Conservation (phyloP, 208 protist genomes). For the Kentomonas sorsogonicus region DNA sequence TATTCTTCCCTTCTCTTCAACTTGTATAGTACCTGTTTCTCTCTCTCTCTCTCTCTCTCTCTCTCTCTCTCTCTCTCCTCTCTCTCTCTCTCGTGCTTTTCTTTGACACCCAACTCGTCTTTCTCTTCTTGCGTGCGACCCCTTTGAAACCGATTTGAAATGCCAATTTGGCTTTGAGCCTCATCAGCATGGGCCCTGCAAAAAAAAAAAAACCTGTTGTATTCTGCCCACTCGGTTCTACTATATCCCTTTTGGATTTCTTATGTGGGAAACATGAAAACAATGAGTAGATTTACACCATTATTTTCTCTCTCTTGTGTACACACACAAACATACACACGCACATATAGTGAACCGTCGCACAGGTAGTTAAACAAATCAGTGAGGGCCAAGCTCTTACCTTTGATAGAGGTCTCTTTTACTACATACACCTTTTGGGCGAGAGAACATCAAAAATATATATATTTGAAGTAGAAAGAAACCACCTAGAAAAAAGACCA, state of each 20-base stretch:
- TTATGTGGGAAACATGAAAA: background rate
- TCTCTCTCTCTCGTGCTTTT: background rate
- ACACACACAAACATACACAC: background rate
- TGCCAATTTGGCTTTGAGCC: too few species aligned
- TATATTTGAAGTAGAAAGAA: background rate
- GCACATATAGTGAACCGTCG: background rate
- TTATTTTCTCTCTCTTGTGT: background rate
- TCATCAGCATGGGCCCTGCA: too few species aligned
- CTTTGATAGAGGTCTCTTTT: background rate
- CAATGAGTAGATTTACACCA: background rate
- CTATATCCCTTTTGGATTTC: background rate
- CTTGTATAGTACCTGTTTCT: too few species aligned
- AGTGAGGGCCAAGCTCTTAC: background rate
- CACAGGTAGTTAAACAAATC: too few species aligned
- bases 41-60: constrained; percentile 6
- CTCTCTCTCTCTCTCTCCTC: background rate
- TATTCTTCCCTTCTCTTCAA: background rate
- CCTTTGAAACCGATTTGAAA: too few species aligned
- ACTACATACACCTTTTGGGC: background rate
- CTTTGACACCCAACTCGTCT: background rate
- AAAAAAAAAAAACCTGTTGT: too few species aligned
- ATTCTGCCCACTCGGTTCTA: background rate
- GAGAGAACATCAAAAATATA: background rate
- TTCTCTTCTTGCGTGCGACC: background rate
- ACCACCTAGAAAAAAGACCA: background rate